Conservation (phyloP, 2,329 filamentous ascomycete genomes). For the Hypoxylon rubiginosum region DNA sequence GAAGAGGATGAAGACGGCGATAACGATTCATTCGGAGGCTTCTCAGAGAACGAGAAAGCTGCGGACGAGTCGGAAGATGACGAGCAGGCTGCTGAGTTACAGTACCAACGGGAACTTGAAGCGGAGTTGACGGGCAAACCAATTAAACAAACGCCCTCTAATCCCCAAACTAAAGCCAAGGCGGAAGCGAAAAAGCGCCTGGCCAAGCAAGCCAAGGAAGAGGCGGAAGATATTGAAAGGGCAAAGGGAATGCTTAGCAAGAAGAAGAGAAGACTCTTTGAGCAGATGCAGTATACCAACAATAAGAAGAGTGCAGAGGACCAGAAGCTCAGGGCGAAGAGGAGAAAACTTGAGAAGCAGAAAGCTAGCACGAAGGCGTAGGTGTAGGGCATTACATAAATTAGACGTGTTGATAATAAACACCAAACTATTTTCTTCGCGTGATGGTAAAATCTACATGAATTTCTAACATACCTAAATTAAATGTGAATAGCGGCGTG, state of each 20-base stretch:
- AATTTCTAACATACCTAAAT: too few species aligned
- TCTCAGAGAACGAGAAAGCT: conserved; percentile 64
- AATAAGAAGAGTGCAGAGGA: conserved; percentile 93
- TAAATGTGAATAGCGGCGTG: conserved; percentile 21
- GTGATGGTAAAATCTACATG: background rate
- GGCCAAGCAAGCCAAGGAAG: conserved; percentile 77
- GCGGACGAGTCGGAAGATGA: conserved; percentile 65
- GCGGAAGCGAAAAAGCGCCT: conserved; percentile 78
- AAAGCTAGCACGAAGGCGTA: conserved; percentile 55
- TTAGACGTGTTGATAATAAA: conserved; percentile 40
- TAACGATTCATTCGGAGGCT: conserved; percentile 62
- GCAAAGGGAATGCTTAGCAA: conserved; percentile 98
- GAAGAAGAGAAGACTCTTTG: conserved; percentile 96
- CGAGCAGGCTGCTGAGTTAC: conserved; percentile 70
- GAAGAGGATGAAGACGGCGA: too few species aligned
- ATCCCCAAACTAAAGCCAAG: conserved; percentile 72
- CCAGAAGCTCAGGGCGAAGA: conserved; percentile 87
- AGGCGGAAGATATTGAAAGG: conserved; percentile 89
- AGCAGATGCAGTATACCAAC: conserved; percentile 97
- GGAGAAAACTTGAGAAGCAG: conserved; percentile 84
- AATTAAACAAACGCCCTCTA: conserved; percentile 63
- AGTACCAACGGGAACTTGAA: conserved; percentile 91
- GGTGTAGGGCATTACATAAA: conserved; percentile 35
- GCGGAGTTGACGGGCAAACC: conserved; percentile 85
- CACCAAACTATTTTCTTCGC: conserved; percentile 19